phyloP scores from a whole-genome alignment of 768 basidiomycete genomes.

The Kwoniella dendrophila region DNA sequence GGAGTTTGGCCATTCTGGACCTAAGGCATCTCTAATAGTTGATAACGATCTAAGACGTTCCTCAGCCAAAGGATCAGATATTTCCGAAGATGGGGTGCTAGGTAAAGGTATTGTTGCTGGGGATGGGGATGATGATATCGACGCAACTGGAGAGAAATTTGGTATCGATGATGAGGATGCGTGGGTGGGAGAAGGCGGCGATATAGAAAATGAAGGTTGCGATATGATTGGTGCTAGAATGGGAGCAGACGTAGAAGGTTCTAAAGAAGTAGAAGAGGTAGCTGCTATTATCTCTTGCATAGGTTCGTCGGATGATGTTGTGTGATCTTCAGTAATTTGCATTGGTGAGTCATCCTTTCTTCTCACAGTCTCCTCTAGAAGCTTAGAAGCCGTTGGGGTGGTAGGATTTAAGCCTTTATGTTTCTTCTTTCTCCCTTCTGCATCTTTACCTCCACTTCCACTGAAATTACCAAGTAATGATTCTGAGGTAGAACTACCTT shows the following conservation, averaged over 20 bases:
- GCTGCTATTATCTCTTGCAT: not conserved
- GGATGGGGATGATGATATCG: not conserved
- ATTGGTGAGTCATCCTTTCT: not conserved
- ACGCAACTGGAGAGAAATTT: not conserved
- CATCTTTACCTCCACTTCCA: not conserved
- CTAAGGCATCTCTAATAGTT: conserved; percentile 20
- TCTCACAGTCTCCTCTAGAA: not conserved
- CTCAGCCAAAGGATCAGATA: conserved; percentile 15
- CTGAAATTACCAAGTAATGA: conserved; percentile 5
- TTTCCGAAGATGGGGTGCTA: conserved; percentile 2
- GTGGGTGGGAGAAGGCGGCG: conserved; percentile 3
- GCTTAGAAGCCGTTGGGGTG: not conserved
- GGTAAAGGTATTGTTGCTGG: conserved; percentile 14
- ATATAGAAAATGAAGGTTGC: not conserved
- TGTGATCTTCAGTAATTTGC: not conserved
- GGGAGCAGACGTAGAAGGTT: not conserved
- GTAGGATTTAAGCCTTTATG: not conserved
- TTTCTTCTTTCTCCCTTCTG: conserved; percentile 18
- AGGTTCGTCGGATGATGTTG: not conserved
- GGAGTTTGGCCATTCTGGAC: conserved; percentile 21
- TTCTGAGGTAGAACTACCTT: conserved; percentile 12
- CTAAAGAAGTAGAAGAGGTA: not conserved
- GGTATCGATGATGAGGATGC: not conserved
- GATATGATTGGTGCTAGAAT: not conserved
- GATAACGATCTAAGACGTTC: conserved; percentile 20